Base-by-base conservation (phyloP, 23 red algal genomes). In the Rhodosorus marinus region DNA sequence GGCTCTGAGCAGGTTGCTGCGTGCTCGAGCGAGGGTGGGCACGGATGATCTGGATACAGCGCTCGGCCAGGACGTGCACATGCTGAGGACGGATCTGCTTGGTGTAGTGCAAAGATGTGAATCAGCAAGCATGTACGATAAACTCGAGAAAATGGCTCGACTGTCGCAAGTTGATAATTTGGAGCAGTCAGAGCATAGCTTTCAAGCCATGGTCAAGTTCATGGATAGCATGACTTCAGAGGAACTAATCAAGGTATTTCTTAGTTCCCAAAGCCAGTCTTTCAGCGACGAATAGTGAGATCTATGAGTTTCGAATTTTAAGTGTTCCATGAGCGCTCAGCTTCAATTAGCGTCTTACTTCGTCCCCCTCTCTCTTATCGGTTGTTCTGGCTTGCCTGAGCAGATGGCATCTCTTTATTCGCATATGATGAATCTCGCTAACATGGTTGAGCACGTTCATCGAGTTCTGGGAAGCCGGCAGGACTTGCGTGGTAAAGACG, bases 371-470 rank as follows among this genome's bases (percentile, higher is more conserved):
- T 79, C 80, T 8, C 46, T 47, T 33, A 66, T 76, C 29, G 74
- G 82, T 36, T 68, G 82, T 33, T 31, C 30, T 14, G 51, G 71
- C 3, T 93, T 93, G 67, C 32, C 31, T 26, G 59, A 93, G 42
- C 67, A 81, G 21, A 67, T 98, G n/a, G 75, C 71, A 4, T 98
- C 90, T 2, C 55, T 74, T 30, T 98, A 86, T 34, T 83, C 76
- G 1, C 81, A 85, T 68, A 79, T 98, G 72, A 81, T 66, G 52
- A 98, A 98, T 55, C 42, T 98, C 20, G 72, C 81, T 38, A 98
- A 84, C 36, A 60, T 86, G 11, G 77, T 80, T 2, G 90, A 98
- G 24, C 67, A 98, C 61, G 90, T 83, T 27, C 90, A 98, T 53
- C 62, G 90, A 8, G 72, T 98, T 52, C 76, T 79, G 46, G 69